Percentiles rank a stretch among this genome's conserved stretches.
Evolutionary conservation across 306 rosid genomes (phyloP).

Genomic region (Pyrus communis): DNA sequence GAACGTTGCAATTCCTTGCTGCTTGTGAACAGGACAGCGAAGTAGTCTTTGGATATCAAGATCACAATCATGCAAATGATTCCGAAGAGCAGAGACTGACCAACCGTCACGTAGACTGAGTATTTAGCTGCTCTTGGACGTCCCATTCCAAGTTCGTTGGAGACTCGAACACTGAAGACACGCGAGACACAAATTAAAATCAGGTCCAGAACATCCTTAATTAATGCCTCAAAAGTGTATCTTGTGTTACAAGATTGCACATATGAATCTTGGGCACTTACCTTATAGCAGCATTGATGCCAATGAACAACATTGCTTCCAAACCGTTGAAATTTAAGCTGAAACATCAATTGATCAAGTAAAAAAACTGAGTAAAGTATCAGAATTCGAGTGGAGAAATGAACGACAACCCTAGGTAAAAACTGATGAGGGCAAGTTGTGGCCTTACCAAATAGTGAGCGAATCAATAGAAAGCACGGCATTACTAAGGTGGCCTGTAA

Average conservation of each 20-base stretch:
- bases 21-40: constrained; percentile 53
- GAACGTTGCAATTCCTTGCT: constrained; percentile 41
- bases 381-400: not conserved
- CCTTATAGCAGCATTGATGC: constrained; percentile 89
- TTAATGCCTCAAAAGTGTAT: not conserved
- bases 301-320: constrained; percentile 81
- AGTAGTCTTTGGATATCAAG: constrained; percentile 41
- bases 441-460: constrained; percentile 69
- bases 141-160: constrained; percentile 68
- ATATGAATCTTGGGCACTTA: constrained; percentile 13
- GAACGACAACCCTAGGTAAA: not conserved
- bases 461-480: constrained; percentile 74
- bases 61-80: constrained; percentile 40
- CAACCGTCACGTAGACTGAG: constrained; percentile 54
- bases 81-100: constrained; percentile 69
- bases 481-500: constrained; percentile 69
- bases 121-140: constrained; percentile 76
- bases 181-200: not conserved
- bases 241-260: not conserved
- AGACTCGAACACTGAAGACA: constrained; percentile 42
- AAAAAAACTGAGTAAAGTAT: not conserved
- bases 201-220: not conserved
- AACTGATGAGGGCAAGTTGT: not conserved
- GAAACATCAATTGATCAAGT: constrained; percentile 1
- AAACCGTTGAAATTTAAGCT: constrained; percentile 75